Conservation (phyloP, 352 stramenopile species). For the Pythium aristosporum region DNA sequence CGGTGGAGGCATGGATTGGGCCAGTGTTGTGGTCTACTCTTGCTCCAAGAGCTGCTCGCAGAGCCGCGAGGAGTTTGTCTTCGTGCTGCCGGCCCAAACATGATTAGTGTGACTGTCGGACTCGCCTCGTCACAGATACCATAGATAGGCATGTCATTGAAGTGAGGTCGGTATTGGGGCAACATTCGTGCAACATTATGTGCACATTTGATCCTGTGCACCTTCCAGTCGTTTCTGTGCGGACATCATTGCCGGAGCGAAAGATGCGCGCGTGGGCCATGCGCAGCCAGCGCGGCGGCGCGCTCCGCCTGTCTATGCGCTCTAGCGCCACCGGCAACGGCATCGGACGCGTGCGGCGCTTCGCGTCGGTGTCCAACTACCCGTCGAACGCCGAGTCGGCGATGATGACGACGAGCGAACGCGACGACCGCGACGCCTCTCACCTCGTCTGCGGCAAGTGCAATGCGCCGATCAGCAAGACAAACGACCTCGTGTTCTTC, state of each 20-base stretch:
- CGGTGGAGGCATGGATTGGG: slow-evolving; percentile 73
- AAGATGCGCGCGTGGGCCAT: slow-evolving; percentile 14
- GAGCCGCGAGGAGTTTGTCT: slow-evolving; percentile 69
- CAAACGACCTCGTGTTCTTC: slow-evolving; percentile 73
- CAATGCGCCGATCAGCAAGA: slow-evolving; percentile 56
- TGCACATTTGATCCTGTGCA: slow-evolving; percentile 8
- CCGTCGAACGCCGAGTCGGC: slow-evolving; percentile 52
- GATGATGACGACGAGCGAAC: slow-evolving; percentile 35
- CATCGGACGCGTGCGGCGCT: slow-evolving; percentile 19
- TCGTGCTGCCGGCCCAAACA: slow-evolving; percentile 44
- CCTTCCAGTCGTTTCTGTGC: slow-evolving; percentile 23
- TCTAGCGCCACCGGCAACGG: neutral
- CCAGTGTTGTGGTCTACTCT: slow-evolving; percentile 75
- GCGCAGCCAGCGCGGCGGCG: slow-evolving; percentile 4
- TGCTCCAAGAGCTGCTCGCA: slow-evolving; percentile 63
- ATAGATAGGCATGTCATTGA: slow-evolving; percentile 14
- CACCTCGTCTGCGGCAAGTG: slow-evolving; percentile 72
- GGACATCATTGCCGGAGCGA: slow-evolving; percentile 7
- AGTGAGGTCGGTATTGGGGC: no score
- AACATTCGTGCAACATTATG: slow-evolving; percentile 9
- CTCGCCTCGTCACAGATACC: neutral
- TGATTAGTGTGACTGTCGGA: neutral
- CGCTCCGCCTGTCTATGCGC: slow-evolving; percentile 5
- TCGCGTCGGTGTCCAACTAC: slow-evolving; percentile 58
- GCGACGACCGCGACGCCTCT: slow-evolving; percentile 38